Base-by-base conservation (phyloP, 2,329 filamentous ascomycete species). In the Colletotrichum eremochloae region DNA sequence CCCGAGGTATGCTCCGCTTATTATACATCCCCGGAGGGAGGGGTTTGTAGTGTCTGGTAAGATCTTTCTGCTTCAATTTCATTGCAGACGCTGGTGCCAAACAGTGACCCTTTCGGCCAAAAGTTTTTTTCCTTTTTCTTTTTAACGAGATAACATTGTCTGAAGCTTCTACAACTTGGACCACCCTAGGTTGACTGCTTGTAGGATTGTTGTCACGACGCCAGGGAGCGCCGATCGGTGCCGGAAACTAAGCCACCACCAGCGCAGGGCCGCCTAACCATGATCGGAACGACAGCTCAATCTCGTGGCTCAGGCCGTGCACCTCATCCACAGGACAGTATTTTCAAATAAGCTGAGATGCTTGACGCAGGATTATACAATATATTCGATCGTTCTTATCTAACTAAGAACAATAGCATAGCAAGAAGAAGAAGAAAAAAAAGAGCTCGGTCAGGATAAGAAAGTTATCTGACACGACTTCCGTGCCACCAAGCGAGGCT, bases 341-440 rank as follows among this genome's bases (percentile, higher is more conserved):
- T 24, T 12, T 48, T 3, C 46, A 24, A 11, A 8, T 46, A n/a
- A 5, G 46, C 24, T 24, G 9, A 48, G 9, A 5, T n/a, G 5
- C 20, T 9, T 9, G 8, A 9, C 15, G 3, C 9, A 11, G 7
- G 18, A 11, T 0, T 5, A 11, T 5, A 11, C n/a, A 2, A n/a
- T n/a, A 2, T n/a, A n/a, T 24, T n/a, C 7, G 46, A 48, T 24
- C 20, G 8, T 2, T 3, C 9, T 24, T 24, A 5, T 48, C 46
- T 7, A n/a, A 9, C 1, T n/a, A 24, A 5, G n/a, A 48, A n/a
- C 11, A 12, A 24, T 24, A 48, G 9, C 6, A 48, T 48, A n/a
- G 5, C 11, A 5, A 5, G 12, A 48, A 24, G 20, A 12, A 24
- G 5, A 48, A 11, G n/a, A 11, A 48, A 24, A 4, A 24, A 20